A percentile compares a stretch with the other conserved stretches of the same genome.
Conservation (phyloP, 345 rosid genomes). For the Arabidopsis thaliana region DNA sequence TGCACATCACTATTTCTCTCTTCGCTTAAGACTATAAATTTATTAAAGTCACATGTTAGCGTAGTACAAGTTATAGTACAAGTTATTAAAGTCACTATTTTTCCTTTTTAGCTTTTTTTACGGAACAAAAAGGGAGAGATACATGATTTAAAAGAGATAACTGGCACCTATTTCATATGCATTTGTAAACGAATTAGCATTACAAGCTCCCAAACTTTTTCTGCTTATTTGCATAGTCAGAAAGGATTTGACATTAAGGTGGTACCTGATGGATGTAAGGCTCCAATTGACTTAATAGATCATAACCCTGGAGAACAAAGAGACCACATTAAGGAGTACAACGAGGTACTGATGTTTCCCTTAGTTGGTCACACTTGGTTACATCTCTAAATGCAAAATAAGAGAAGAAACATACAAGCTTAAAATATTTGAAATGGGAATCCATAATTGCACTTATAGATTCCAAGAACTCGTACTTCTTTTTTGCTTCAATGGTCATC, state of each 20-base stretch:
- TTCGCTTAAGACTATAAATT: no score
- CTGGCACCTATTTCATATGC: no score
- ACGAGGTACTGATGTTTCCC: constrained; percentile 7
- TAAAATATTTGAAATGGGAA: constrained; percentile 85
- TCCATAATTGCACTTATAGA: constrained; percentile 90
- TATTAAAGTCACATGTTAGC: no score
- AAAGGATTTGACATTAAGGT: constrained; percentile 9
- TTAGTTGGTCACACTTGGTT: constrained; percentile 24
- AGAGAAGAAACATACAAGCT: constrained; percentile 58
- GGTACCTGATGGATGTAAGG: constrained; percentile 88
- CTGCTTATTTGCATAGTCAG: neutral
- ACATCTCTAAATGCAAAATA: constrained; percentile 25
- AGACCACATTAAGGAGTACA: constrained; percentile 38
- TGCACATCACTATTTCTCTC: no score
- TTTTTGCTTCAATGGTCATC: constrained; percentile 80
- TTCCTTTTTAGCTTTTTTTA: no score
- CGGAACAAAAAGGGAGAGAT: no score
- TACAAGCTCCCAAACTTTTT: no score
- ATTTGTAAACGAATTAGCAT: no score
- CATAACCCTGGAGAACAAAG: constrained; percentile 66
- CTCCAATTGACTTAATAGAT: constrained; percentile 73
- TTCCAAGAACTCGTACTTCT: constrained; percentile 91
- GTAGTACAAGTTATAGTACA: no score
- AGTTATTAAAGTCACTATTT: no score
- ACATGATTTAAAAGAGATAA: no score